Conservation (phyloP, 805 yeast genomes). For the Cyberlindnera subsufficiens region DNA sequence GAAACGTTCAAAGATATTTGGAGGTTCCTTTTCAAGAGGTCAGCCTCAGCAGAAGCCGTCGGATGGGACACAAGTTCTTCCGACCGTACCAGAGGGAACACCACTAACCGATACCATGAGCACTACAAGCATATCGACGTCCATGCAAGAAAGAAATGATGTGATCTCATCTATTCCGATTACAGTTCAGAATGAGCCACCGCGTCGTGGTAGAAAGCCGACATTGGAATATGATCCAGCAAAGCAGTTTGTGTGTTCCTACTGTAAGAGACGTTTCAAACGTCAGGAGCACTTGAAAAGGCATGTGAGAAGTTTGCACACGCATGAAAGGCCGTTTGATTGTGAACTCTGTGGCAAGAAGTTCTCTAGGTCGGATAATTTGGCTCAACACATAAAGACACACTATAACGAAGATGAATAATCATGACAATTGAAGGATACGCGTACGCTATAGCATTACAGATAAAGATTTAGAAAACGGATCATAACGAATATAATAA, state of each 20-base stretch:
- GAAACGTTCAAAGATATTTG: slow-evolving; percentile 2
- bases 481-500: not conserved
- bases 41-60: not conserved
- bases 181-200: slow-evolving; percentile 21
- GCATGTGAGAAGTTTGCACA: slow-evolving; percentile 68
- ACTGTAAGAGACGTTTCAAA: slow-evolving; percentile 60
- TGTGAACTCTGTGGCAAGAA: slow-evolving; percentile 58
- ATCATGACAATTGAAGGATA: not conserved
- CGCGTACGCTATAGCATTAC: no score
- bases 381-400: slow-evolving; percentile 60
- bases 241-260: slow-evolving; percentile 58
- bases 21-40: not conserved
- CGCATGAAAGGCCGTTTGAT: slow-evolving; percentile 63
- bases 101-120: slow-evolving; percentile 2
- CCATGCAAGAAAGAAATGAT: no score
- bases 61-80: not conserved
- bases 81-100: slow-evolving; percentile 8
- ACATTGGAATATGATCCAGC: slow-evolving; percentile 48
- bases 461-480: not conserved
- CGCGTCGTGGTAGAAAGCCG: slow-evolving; percentile 62
- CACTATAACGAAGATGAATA: slow-evolving; percentile 29
- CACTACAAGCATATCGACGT: not conserved
- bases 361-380: slow-evolving; percentile 61
- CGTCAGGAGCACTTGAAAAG: slow-evolving; percentile 75
- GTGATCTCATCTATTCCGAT: no score